phyloP scores from a whole-genome alignment of 192 early-diverging fungal species.

The Coemansia sp. region DNA sequence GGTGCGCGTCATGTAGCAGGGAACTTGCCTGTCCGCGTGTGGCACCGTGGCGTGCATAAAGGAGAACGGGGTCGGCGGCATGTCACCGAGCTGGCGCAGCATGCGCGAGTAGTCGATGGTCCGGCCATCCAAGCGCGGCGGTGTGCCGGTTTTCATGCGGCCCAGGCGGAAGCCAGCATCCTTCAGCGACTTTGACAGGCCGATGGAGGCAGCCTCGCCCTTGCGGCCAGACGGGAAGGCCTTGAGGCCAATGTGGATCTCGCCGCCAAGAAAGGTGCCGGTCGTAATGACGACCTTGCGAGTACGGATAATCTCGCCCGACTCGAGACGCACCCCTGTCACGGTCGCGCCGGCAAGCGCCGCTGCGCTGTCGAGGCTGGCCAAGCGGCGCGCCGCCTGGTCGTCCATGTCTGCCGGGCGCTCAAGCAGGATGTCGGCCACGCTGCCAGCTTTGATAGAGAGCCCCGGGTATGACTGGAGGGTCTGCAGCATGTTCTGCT shows the following conservation, averaged over 20 bases:
- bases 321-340: slow-evolving; percentile 60
- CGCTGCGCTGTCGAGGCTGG: slow-evolving; percentile 22
- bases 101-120: slow-evolving; percentile 70
- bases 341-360: slow-evolving; percentile 36
- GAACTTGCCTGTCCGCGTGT: slow-evolving; percentile 58
- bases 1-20: slow-evolving; percentile 74
- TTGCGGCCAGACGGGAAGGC: slow-evolving; percentile 68
- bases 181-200: slow-evolving; percentile 66
- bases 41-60: slow-evolving; percentile 67
- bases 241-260: slow-evolving; percentile 72
- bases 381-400: slow-evolving; percentile 10
- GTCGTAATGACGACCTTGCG: slow-evolving; percentile 74
- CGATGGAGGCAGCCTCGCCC: slow-evolving; percentile 65
- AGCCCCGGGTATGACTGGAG: slow-evolving; percentile 63
- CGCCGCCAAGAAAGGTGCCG: slow-evolving; percentile 74
- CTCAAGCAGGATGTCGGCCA: slow-evolving; percentile 64
- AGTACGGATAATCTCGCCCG: slow-evolving; percentile 58
- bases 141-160: slow-evolving; percentile 82
- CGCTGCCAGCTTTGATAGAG: slow-evolving; percentile 60
- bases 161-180: slow-evolving; percentile 70
- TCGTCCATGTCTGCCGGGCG: slow-evolving; percentile 24
- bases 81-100: slow-evolving; percentile 60
- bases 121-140: slow-evolving; percentile 65
- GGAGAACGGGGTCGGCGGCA: slow-evolving; percentile 68
- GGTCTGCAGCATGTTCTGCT: slow-evolving; percentile 61